Percentiles rank a stretch among this genome's conserved stretches.
Conservation (phyloP, 768 basidiomycete genomes). For the Kwoniella bestiolae region DNA sequence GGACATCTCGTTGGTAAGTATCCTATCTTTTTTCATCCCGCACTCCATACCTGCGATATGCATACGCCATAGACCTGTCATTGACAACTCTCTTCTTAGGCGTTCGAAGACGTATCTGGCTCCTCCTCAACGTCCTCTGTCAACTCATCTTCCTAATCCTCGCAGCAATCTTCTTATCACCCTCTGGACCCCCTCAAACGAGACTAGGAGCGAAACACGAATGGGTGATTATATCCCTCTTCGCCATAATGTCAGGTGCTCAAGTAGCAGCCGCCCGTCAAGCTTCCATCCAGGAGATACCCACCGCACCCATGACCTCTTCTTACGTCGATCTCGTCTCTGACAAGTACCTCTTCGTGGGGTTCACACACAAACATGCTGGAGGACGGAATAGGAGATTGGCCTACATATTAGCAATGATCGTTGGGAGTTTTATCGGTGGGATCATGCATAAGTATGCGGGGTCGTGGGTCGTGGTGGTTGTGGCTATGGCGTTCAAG, state of each 20-base stretch:
- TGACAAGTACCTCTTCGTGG: slow-evolving; percentile 39
- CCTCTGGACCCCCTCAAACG: slow-evolving; percentile 20
- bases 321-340: slow-evolving; percentile 44
- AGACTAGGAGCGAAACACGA: slow-evolving; percentile 30
- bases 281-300: slow-evolving; percentile 37
- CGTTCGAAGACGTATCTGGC: slow-evolving; percentile 42
- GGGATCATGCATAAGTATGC: slow-evolving; percentile 40
- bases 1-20: slow-evolving; percentile 45
- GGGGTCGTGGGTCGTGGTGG: slow-evolving; percentile 45
- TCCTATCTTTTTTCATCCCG: neutral
- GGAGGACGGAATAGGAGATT: slow-evolving; percentile 40
- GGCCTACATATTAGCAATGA: slow-evolving; percentile 44
- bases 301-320: slow-evolving; percentile 50
- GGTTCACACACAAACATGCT: slow-evolving; percentile 25
- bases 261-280: slow-evolving; percentile 49
- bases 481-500: slow-evolving; percentile 39
- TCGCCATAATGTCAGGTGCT: slow-evolving; percentile 47
- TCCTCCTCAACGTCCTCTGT: slow-evolving; percentile 28
- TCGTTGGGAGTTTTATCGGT: slow-evolving; percentile 43
- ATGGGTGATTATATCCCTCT: slow-evolving; percentile 38
- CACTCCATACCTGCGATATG: neutral
- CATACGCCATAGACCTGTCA: neutral
- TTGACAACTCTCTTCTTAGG: slow-evolving; percentile 20
- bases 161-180: slow-evolving; percentile 37
- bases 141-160: slow-evolving; percentile 37